Base-by-base conservation (phyloP, 352 stramenopile genomes). In the Globisporangium orthogonon region DNA sequence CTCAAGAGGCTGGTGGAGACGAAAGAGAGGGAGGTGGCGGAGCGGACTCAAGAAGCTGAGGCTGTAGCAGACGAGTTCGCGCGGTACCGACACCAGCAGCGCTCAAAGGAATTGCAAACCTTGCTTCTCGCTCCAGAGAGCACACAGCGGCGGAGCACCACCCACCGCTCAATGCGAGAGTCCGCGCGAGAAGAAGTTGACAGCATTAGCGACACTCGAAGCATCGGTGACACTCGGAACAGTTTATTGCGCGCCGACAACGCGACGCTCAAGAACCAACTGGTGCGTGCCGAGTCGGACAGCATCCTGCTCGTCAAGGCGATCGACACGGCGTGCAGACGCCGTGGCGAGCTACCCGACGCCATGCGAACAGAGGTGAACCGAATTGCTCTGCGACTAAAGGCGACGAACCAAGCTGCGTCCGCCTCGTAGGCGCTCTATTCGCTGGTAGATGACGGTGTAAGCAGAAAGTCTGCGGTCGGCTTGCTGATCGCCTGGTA, bases 301-400 rank as follows among this genome's bases (percentile, higher is more conserved):
- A 87, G 77, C 28, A 58, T 78, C 6, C 49, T 91, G 23, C 70
- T 90, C 39, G 77, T 89, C 4, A 78, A 80, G n/a, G 77, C 82
- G 3, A 65, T 88, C 17, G 71, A 78, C 45, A 71, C 84, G 11
- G 67, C 78, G n/a, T 68, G 71, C 18, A 78, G 65, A 10, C 78
- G 85, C 30, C 63, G 80, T 7, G 78, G 80, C 13, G 59, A 83
- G 3, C 46, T 91, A 50, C 74, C 82, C n/a, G 68, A 60, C 17
- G 56, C 66, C 3, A 75, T 91, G 40, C 70, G 74, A 52, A 47
- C 58, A 0, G 75, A 90, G 64, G 79, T 91, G 1, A 69, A 72
- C 14, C 75, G 77, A 31, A 85, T 91, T 1, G 52, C 76, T 0
- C 63, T 67, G 17, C 77, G 82, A 11, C 54, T 89, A 2, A 58